Conservation (phyloP, 805 yeast species). For the Ogataea ganodermae region DNA sequence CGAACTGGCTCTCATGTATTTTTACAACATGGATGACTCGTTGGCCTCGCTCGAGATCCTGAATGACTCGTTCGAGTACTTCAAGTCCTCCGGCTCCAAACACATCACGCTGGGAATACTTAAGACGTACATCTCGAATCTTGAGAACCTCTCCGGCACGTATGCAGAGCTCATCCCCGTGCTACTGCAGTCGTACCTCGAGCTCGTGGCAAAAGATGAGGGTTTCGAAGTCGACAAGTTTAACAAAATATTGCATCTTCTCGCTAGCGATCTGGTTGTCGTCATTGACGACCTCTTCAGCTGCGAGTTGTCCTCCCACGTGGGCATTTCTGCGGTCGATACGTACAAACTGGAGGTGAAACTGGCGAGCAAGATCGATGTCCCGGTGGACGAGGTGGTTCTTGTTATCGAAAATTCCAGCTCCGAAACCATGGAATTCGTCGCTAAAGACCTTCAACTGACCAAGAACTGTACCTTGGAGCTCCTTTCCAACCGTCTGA, state of each 20-base stretch:
- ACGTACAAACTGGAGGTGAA: conserved; percentile 39
- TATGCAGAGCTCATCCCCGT: conserved; percentile 25
- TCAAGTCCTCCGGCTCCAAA: conserved; percentile 73
- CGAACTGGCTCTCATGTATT: conserved; percentile 69
- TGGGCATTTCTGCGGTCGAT: conserved; percentile 40
- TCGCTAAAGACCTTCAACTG: conserved; percentile 9
- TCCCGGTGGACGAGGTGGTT: conserved; percentile 19
- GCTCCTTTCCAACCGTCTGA: conserved; percentile 22
- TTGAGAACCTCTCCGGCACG: conserved; percentile 43
- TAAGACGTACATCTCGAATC: conserved; percentile 67
- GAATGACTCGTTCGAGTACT: conserved; percentile 67
- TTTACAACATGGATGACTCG: conserved; percentile 58
- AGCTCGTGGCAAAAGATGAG: conserved; percentile 28
- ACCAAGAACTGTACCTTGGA: conserved; percentile 14
- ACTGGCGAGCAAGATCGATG: conserved; percentile 32
- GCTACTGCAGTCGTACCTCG: conserved; percentile 44
- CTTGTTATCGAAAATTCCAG: conserved; percentile 16
- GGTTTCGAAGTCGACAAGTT: conserved; percentile 28
- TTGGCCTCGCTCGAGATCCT: conserved; percentile 63
- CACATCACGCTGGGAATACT: conserved; percentile 65
- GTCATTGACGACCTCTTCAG: conserved; percentile 38
- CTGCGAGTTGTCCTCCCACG: conserved; percentile 38
- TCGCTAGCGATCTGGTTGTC: conserved; percentile 16
- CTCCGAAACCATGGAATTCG: conserved; percentile 22
- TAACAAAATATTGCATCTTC: conserved; percentile 13